A percentile compares a stretch with the other conserved stretches of the same genome.
Conservation (phyloP, 495 filamentous ascomycete genomes). For the Aspergillus panamensis region DNA sequence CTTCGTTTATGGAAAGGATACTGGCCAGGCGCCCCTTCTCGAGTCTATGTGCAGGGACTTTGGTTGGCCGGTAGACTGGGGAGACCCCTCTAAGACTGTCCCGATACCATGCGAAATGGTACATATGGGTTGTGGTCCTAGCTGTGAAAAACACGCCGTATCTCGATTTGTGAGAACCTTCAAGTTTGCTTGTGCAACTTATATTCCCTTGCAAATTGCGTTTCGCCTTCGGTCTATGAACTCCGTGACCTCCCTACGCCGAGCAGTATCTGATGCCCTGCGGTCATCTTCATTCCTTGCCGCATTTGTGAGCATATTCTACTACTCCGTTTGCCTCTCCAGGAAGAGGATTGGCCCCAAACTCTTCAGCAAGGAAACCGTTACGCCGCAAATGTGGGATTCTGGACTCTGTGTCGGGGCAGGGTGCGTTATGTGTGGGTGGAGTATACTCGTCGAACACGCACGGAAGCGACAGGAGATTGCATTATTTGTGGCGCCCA, state of each 20-base stretch:
- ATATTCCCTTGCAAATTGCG: slow-evolving; percentile 72
- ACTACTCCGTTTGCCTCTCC: slow-evolving; percentile 82
- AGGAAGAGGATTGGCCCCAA: slow-evolving; percentile 76
- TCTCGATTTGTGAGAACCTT: slow-evolving; percentile 69
- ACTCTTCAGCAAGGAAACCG: slow-evolving; percentile 51
- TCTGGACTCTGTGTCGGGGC: slow-evolving; percentile 68
- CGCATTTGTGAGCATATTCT: slow-evolving; percentile 77
- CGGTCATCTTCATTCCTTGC: slow-evolving; percentile 82
- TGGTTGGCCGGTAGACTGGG: slow-evolving; percentile 64
- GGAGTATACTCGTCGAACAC: slow-evolving; percentile 77
- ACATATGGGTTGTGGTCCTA: slow-evolving; percentile 74
- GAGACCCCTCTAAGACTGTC: slow-evolving; percentile 67
- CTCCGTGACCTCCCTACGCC: slow-evolving; percentile 30
- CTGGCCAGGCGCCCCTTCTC: slow-evolving; percentile 67
- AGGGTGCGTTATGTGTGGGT: slow-evolving; percentile 78
- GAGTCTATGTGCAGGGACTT: slow-evolving; percentile 74
- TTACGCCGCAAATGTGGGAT: slow-evolving; percentile 59
- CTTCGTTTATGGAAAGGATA: slow-evolving; percentile 75
- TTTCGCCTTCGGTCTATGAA: slow-evolving; percentile 58
- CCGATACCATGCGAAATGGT: slow-evolving; percentile 88
- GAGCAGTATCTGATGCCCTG: slow-evolving; percentile 57
- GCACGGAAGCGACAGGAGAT: slow-evolving; percentile 69
- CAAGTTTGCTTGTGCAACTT: slow-evolving; percentile 71
- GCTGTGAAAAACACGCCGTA: slow-evolving; percentile 75
- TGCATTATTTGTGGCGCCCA: slow-evolving; percentile 79